These are phyloP conservation scores for Canavalia gladiata DNA, from an alignment of 306 rosid species.

Conservation along the genomic window DNA sequence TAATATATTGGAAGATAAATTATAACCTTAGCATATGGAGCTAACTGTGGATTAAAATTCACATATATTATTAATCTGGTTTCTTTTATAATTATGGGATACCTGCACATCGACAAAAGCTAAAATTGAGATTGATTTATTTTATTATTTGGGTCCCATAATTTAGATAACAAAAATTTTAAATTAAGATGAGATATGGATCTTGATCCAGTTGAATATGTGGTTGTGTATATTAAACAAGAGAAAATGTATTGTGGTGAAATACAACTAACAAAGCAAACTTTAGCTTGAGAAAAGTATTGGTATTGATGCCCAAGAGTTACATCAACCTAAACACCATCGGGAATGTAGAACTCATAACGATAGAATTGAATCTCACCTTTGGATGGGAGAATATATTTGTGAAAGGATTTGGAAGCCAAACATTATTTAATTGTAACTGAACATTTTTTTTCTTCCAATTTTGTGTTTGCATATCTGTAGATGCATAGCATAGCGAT, in stretches of 20 bases:
- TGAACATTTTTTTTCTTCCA: neutral
- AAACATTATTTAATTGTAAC: neutral
- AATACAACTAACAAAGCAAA: slow-evolving; percentile 9
- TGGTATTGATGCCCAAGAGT: neutral
- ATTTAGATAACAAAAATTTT: no score
- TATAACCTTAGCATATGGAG: neutral
- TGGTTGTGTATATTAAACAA: neutral
- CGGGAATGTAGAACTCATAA: slow-evolving; percentile 36
- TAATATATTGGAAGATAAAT: neutral
- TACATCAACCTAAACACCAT: slow-evolving; percentile 33
- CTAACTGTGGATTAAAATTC: neutral
- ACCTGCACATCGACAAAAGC: neutral
- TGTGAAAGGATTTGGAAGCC: neutral
- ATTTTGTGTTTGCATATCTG: slow-evolving; percentile 3
- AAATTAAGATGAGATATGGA: neutral
- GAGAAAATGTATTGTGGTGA: slow-evolving; percentile 37
- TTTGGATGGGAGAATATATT: neutral
- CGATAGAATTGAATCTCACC: neutral
- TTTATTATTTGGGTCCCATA: no score
- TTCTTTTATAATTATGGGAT: neutral
- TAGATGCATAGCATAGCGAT: slow-evolving; percentile 92
- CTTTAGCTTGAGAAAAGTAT: neutral
- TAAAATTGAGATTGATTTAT: no score
- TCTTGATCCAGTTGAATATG: neutral
- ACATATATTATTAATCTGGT: neutral